phyloP scores from a whole-genome alignment of 768 basidiomycete genomes.

The Pholiota microspora region DNA sequence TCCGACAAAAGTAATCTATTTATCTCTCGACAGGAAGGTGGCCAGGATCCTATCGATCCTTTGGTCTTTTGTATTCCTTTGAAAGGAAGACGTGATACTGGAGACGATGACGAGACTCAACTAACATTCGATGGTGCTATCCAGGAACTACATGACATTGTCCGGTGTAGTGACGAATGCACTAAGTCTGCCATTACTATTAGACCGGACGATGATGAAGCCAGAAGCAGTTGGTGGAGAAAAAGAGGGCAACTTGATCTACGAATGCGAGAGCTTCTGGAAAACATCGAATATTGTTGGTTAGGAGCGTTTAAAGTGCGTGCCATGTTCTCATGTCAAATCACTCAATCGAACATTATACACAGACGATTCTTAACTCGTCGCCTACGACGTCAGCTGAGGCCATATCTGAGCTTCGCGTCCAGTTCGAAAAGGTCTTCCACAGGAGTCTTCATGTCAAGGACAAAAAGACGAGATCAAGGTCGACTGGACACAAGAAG shows the following conservation, averaged over 20 bases:
- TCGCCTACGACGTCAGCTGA: conserved; percentile 40
- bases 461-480: conserved; percentile 57
- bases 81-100: conserved; percentile 73
- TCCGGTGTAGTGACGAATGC: conserved; percentile 73
- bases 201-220: conserved; percentile 62
- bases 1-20: conserved; percentile 84
- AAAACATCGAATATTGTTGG: conserved; percentile 95
- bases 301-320: conserved; percentile 94
- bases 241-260: conserved; percentile 73
- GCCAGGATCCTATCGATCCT: conserved; percentile 41
- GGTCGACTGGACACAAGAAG: conserved; percentile 32
- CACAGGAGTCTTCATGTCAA: conserved; percentile 56
- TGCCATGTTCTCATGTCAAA: background rate
- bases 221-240: conserved; percentile 83
- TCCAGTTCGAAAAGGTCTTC: conserved; percentile 74
- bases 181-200: conserved; percentile 73
- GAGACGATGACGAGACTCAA: conserved; percentile 64
- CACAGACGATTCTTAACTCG: conserved; percentile 62
- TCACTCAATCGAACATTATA: conserved; percentile 1
- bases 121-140: conserved; percentile 76
- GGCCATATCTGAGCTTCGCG: conserved; percentile 55
- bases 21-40: conserved; percentile 71
- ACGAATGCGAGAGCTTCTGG: conserved; percentile 69
- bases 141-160: conserved; percentile 74
- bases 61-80: conserved; percentile 89